Evolutionary conservation across 23 red algal species (phyloP), one percentile per base, ranked within the genome.

Genomic region (Agarophyton chilense): DNA sequence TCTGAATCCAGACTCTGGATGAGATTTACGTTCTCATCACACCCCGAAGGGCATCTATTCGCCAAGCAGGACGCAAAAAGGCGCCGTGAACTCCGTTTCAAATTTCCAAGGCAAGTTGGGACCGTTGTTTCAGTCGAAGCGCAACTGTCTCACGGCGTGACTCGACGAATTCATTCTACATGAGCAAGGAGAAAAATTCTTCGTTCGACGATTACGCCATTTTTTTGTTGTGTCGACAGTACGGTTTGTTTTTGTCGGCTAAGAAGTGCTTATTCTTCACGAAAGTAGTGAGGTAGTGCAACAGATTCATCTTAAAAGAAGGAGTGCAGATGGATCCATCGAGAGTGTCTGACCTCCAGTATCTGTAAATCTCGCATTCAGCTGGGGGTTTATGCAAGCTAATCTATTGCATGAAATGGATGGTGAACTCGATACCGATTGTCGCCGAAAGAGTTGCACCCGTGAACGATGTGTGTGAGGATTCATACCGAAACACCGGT

Each of bases 151-250:
- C 25, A 84, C 68, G 29, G 10, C 33, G 12, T 84, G 80, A 53
- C 6, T 46, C 42, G 80, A 84, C 66, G 80, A 84, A 19, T 84
- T 84, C 38, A 43, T 52, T 17, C 6, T 84, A 6, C 60, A 84
- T 53, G 32, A 21, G 9, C 10, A 67, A 22, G 46, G 11, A 10
- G 60, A 67, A 29, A 17, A 21, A 53, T 7, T 5, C 25, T 45
- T 67, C 16, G 52, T 84, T 11, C 7, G 35, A 38, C 8, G 10
- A 7, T 39, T 67, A 32, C 8, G 17, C 52, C 8, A 66, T 84
- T 67, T 43, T 84, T 13, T 5, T 4, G 46, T 12, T 84, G 10
- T 84, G 80, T 53, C 6, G 7, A 26, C 6, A 42, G 12, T 9
- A 68, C 7, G 46, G 60, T 4, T 31, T 84, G 31, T 49, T 12